Conservation (phyloP, 148 eudicot genomes). For the Persicaria tinctoria region DNA sequence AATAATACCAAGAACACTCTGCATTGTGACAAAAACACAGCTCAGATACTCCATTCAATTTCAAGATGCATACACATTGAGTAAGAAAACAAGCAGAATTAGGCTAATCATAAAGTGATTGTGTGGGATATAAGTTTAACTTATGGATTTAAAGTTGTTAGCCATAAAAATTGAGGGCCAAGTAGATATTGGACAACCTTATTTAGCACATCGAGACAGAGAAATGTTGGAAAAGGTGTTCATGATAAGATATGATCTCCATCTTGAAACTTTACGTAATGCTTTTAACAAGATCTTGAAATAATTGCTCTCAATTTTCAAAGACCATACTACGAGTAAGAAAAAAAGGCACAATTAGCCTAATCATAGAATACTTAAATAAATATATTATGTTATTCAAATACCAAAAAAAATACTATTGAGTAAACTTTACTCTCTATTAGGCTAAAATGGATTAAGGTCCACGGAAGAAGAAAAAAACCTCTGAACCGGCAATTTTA, state of each 20-base stretch:
- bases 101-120: not conserved
- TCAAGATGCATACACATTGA: not conserved
- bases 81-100: not conserved
- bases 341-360: no score
- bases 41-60: not conserved
- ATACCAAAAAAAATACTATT: no score
- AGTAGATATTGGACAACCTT: not conserved
- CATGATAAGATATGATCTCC: not conserved
- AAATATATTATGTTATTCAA: no score
- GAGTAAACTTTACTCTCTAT: not conserved
- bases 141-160: no score
- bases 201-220: not conserved
- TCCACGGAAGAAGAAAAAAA: not conserved
- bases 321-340: not conserved
- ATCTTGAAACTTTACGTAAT: not conserved
- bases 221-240: not conserved
- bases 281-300: not conserved
- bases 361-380: no score
- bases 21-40: not conserved
- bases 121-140: no score
- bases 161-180: not conserved
- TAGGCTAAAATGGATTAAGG: not conserved
- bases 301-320: not conserved
- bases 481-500: no score
- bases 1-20: constrained; percentile 95